Percentiles rank a stretch among this genome's conserved stretches.
Conservation (phyloP, 2,329 filamentous ascomycete species). For the Apiospora koreana region DNA sequence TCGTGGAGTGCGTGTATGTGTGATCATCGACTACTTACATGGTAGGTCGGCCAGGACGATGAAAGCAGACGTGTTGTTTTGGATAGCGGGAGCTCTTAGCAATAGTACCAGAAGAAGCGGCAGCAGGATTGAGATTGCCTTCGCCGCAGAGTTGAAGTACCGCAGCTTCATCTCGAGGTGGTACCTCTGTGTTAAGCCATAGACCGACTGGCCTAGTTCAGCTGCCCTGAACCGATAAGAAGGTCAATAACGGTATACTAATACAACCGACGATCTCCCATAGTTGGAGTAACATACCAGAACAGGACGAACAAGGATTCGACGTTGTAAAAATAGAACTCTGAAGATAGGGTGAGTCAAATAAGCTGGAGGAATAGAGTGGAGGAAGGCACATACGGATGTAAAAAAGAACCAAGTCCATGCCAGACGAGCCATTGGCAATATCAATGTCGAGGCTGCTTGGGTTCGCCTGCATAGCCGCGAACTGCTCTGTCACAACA, state of each 20-base stretch:
- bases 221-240: constrained; percentile 18
- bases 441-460: constrained; percentile 23
- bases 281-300: constrained; percentile 18
- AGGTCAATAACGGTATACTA: not conserved
- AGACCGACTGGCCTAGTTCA: constrained; percentile 24
- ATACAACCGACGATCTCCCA: constrained; percentile 13
- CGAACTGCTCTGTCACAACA: constrained; percentile 19
- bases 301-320: constrained; percentile 26
- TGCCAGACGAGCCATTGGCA: constrained; percentile 25
- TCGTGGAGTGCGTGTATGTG: not conserved
- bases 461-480: constrained; percentile 19
- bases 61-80: constrained; percentile 17
- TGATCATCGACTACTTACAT: constrained; percentile 17
- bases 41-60: constrained; percentile 24
- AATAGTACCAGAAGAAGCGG: constrained; percentile 23
- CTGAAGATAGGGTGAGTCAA: constrained; percentile 13
- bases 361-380: not conserved
- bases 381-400: constrained; percentile 20
- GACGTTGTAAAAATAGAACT: constrained; percentile 26
- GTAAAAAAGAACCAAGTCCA: constrained; percentile 27
- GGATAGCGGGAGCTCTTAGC: constrained; percentile 19
- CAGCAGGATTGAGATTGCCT: constrained; percentile 21
- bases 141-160: constrained; percentile 23
- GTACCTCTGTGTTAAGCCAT: constrained; percentile 15
- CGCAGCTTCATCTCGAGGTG: constrained; percentile 17